Conservation (phyloP, 1,139 yeast species). For the Eremothecium gossypii region DNA sequence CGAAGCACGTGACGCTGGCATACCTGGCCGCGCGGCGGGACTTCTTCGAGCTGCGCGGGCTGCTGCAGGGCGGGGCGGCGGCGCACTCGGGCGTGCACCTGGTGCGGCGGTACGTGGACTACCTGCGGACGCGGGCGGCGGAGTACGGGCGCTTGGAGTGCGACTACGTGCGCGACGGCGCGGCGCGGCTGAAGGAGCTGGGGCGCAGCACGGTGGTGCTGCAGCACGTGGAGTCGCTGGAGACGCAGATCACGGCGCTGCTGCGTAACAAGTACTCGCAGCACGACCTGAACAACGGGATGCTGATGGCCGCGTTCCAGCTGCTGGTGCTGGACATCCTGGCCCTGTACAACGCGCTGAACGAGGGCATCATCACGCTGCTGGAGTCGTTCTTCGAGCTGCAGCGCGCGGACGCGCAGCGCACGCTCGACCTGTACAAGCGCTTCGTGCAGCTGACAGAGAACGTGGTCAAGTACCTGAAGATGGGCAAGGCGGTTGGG, state of each 20-base stretch:
- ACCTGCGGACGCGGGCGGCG: slow-evolving; percentile 57
- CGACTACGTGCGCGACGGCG: slow-evolving; percentile 73
- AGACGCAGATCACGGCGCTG: slow-evolving; percentile 67
- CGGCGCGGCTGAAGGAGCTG: slow-evolving; percentile 40
- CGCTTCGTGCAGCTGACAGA: slow-evolving; percentile 80
- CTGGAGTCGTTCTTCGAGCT: slow-evolving; percentile 93
- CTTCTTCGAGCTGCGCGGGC: slow-evolving; percentile 38
- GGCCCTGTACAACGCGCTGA: slow-evolving; percentile 75
- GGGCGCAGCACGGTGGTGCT: slow-evolving; percentile 67
- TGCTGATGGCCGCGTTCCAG: slow-evolving; percentile 74
- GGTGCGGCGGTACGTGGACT: slow-evolving; percentile 60
- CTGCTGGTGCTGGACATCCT: slow-evolving; percentile 79
- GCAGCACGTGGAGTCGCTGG: slow-evolving; percentile 71
- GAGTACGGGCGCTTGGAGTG: slow-evolving; percentile 56
- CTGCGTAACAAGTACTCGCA: slow-evolving; percentile 70
- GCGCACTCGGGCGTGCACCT: slow-evolving; percentile 40
- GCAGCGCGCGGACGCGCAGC: slow-evolving; percentile 75
- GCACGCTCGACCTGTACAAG: slow-evolving; percentile 76
- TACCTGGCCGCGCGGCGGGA: slow-evolving; percentile 53
- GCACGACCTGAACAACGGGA: slow-evolving; percentile 61
- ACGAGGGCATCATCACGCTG: slow-evolving; percentile 89
- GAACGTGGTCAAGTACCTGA: slow-evolving; percentile 75
- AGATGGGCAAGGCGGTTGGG: slow-evolving; percentile 86
- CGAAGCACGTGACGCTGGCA: slow-evolving; percentile 54
- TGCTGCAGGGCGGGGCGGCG: slow-evolving; percentile 29